Base-by-base conservation (phyloP, 305 asterid genomes). In the Euphrasia arctica region DNA sequence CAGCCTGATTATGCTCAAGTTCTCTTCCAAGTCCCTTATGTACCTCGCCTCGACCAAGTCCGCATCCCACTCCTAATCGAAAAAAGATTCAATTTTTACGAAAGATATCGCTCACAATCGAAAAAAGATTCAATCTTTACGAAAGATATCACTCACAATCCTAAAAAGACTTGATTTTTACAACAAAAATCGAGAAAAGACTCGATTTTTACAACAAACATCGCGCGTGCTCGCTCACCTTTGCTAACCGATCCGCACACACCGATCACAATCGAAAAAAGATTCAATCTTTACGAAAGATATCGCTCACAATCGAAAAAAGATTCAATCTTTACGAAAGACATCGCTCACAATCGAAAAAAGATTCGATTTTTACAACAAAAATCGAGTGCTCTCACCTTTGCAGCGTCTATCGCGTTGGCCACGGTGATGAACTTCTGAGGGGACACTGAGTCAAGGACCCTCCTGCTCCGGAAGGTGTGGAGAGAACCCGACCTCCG, bases 1-100 rank as follows among this genome's bases (percentile, higher is more conserved):
- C 3, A 91, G 88, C 32, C 84, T 75, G 60, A 91, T 81, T 29
- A 91, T 91, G 72, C 94, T 88, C 49, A 91, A 75, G 41, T 91
- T 88, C 27, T 88, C 88, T 60, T 86, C 96, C 14, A 91, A 64
- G 57, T 88, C 95, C 64, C 86, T 91, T 63, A 91, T 91, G 73
- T 86, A 86, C 68, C 58, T 84, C 0, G 90, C 96, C 72, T 91
- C 91, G 6, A 91, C 87, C 42, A 91, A 67, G 78, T 86, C 96
- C 7, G 78, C 71, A 65, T 88, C 98, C 98, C 98, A 91, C 71
- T 88, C 95, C 95, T 91, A 77, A 18, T 18, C 22, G 22, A 18
- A 18, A 18, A 18, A 18, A 18, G 22, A 18, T 18, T 18, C 22
- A 18, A 18, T 18, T 18, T 18, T 18, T 18, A 18, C 22, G 27